phyloP scores from a whole-genome alignment of 345 rosid species.

The Reutealis trisperma region DNA sequence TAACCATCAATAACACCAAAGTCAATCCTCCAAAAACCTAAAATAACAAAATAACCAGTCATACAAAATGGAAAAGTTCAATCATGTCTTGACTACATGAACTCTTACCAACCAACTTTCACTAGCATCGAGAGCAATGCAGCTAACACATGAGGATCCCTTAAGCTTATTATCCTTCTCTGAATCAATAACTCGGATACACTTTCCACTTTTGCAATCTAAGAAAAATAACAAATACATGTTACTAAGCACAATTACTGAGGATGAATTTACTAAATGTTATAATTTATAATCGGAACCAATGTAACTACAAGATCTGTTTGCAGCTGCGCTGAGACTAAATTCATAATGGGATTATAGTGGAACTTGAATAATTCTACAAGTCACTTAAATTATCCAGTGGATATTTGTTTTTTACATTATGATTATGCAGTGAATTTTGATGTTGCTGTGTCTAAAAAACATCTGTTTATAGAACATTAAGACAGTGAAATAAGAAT shows the following conservation, averaged over 20 bases:
- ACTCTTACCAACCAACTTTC: slow-evolving; percentile 98
- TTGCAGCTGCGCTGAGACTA: neutral
- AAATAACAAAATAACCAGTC: neutral
- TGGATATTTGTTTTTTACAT: neutral
- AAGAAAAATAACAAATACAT: slow-evolving; percentile 24
- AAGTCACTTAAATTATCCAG: neutral
- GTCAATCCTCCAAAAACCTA: too few species aligned
- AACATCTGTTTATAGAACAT: neutral
- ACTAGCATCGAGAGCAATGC: slow-evolving; percentile 90
- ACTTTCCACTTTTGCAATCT: slow-evolving; percentile 95
- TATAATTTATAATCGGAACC: neutral
- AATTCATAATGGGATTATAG: neutral
- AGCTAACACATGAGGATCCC: slow-evolving; percentile 53
- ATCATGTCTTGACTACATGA: slow-evolving; percentile 1
- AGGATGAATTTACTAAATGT: neutral
- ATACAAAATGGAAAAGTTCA: neutral
- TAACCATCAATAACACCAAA: neutral
- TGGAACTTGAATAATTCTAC: neutral
- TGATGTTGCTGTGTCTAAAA: neutral
- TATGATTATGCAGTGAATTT: neutral
- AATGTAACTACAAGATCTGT: neutral
- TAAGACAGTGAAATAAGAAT: neutral
- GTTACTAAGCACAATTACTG: slow-evolving; percentile 3
- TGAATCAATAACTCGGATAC: slow-evolving; percentile 61
- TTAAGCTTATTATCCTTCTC: slow-evolving; percentile 47